Percentiles rank a stretch among this genome's conserved stretches.
These are phyloP conservation scores for Brassica carinata DNA, from an alignment of 345 rosid genomes.

Conservation along the genomic window DNA sequence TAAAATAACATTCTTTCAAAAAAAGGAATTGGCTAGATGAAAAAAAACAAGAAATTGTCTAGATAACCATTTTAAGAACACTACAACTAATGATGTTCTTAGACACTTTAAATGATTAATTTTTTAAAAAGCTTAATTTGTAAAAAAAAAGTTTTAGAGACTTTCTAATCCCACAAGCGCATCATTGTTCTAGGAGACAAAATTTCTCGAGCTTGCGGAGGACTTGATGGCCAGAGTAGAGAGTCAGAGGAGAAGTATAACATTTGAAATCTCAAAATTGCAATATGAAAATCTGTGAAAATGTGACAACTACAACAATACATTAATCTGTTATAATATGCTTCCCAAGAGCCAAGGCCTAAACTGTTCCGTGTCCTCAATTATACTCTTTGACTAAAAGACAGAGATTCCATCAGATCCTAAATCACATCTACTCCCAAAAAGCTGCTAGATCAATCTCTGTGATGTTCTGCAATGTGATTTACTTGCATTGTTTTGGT, in stretches of 20 bases:
- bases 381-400: conserved; percentile 19
- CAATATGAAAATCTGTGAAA: conserved; percentile 18
- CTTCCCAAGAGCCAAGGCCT: conserved; percentile 19
- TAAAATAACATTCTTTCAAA: too few relatives aligned
- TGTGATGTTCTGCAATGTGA: conserved; percentile 13
- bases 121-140: too few relatives aligned
- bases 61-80: too few relatives aligned
- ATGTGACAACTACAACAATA: conserved; percentile 27
- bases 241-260: neutral
- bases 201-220: neutral
- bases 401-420: conserved; percentile 14
- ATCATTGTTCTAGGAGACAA: too few relatives aligned
- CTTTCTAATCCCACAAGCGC: too few relatives aligned
- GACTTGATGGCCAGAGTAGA: neutral
- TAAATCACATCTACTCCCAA: conserved; percentile 35
- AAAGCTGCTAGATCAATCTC: conserved; percentile 5
- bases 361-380: conserved; percentile 6
- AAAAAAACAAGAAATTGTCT: too few relatives aligned
- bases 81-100: too few relatives aligned
- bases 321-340: conserved; percentile 10
- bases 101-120: too few relatives aligned
- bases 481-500: conserved; percentile 74
- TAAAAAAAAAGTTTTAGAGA: too few relatives aligned
- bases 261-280: conserved; percentile 19
- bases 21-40: too few relatives aligned